Base-by-base conservation (phyloP, 140 eudicot genomes). In the Bidens hawaiensis region DNA sequence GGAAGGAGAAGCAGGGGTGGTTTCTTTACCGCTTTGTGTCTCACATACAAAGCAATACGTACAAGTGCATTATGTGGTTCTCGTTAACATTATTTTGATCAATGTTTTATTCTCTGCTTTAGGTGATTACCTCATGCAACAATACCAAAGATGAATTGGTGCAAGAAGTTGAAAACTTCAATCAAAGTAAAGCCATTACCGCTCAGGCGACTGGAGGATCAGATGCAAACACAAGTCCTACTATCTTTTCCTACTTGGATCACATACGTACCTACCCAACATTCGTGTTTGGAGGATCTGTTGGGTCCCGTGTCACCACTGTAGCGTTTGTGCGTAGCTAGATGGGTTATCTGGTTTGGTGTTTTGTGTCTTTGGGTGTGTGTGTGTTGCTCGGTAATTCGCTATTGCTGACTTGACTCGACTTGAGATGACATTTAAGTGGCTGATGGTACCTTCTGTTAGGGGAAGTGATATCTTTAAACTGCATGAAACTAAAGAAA, bases 271-370 rank as follows among this genome's bases (percentile, higher is more conserved):
- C 94, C 4, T 94, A 94, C 66, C 99, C 99, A 10, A 94, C 99
- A 27, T 94, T 94, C 68, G 79, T 68, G 94, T 94, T 94, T 63
- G 99, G 99, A 52, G 99, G 99, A 62, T 75, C 94, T 16, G 94
- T 82, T n/a, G 99, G 99, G 36, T 80, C 99, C 0, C 97, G 99
- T 33, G 99, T 94, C 52, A 96, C 97, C 13, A 88, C 99, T 0
- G 97, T 94, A 22, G 99, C 95, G 18, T 94, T 94, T 83, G 73
- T 82, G 52, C 85, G 97, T 46, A 85, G 72, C 72, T 81, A 76
- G 64, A 41, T 18, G 5, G 12, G 57, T 58, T 25, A 15, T 3
- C 62, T 14, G 42, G 19, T 65, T 60, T 11, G 6, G 42, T 64
- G 47, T 38, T 1, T n/a, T 25, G 38, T 67, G 66, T 11, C 34